Evolutionary conservation across 768 basidiomycete genomes (phyloP).

Genomic region (Flagelloscypha sp.): DNA sequence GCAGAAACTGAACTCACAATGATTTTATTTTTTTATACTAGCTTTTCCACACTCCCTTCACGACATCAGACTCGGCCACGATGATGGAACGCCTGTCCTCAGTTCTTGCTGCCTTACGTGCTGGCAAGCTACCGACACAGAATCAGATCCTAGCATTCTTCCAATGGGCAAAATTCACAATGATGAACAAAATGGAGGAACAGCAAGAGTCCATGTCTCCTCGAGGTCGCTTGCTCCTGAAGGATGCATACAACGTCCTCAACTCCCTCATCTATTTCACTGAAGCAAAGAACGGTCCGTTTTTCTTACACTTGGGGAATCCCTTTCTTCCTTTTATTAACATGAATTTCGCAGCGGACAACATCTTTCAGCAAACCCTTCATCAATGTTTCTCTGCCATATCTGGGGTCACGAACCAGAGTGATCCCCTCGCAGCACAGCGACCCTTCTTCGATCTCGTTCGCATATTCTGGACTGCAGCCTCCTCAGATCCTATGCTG

Average conservation of each 20-base stretch:
- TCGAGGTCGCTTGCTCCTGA: constrained; percentile 45
- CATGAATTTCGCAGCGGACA: constrained; percentile 41
- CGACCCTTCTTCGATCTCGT: too few relatives aligned
- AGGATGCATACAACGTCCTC: constrained; percentile 44
- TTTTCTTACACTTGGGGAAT: neutral
- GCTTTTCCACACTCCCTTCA: too few relatives aligned
- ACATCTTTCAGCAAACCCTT: constrained; percentile 54
- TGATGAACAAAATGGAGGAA: constrained; percentile 37
- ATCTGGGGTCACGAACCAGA: too few relatives aligned
- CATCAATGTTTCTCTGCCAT: too few relatives aligned
- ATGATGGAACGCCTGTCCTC: constrained; percentile 65
- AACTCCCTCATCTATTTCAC: constrained; percentile 48
- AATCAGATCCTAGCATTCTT: constrained; percentile 45
- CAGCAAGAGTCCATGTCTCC: constrained; percentile 33
- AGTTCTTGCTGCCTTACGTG: constrained; percentile 57
- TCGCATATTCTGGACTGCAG: too few relatives aligned
- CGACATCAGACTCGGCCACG: too few relatives aligned
- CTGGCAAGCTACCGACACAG: constrained; percentile 63
- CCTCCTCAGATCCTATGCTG: too few relatives aligned
- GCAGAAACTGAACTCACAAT: too few relatives aligned
- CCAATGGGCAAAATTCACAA: constrained; percentile 45
- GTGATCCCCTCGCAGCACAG: too few relatives aligned
- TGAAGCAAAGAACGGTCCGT: constrained; percentile 48
- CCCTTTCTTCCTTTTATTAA: constrained; percentile 2
- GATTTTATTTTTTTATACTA: too few relatives aligned